Percentiles rank a stretch among this genome's conserved stretches.
These are phyloP conservation scores for Sporothrix brasiliensis DNA, from an alignment of 2,329 filamentous ascomycete genomes.

Conservation along the genomic window DNA sequence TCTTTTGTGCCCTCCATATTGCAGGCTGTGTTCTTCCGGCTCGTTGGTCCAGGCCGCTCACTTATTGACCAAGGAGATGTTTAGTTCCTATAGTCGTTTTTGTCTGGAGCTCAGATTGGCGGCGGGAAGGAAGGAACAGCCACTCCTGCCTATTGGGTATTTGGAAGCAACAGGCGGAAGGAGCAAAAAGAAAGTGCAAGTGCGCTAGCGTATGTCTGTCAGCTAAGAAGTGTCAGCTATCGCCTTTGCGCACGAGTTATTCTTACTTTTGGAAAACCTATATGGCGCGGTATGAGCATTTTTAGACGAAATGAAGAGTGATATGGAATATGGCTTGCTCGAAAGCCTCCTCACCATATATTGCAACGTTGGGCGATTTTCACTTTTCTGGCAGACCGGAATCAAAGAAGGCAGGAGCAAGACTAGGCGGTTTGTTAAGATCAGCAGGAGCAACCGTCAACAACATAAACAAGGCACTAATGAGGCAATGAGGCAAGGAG, in stretches of 20 bases:
- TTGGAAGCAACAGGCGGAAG: background rate
- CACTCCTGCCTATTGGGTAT: background rate
- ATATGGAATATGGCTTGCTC: background rate
- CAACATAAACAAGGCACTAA: background rate
- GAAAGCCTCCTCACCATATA: background rate
- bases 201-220: conserved; percentile 1
- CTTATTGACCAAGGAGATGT: background rate
- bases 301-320: background rate
- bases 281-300: background rate
- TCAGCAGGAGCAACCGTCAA: background rate
- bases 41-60: background rate
- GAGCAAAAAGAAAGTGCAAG: background rate
- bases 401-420: background rate
- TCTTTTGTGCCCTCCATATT: background rate
- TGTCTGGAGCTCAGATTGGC: background rate
- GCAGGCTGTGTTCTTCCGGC: conserved; percentile 19
- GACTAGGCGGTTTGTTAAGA: background rate
- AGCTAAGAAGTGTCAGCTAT: conserved; percentile 1
- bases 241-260: background rate
- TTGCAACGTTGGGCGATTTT: no score
- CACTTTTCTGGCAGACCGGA: no score
- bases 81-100: background rate
- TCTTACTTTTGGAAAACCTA: conserved; percentile 9
- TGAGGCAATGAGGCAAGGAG: background rate
- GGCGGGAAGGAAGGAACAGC: background rate